These are phyloP conservation scores for Globisporangium perplexum DNA, from an alignment of 352 stramenopile genomes.

Conservation along the genomic window DNA sequence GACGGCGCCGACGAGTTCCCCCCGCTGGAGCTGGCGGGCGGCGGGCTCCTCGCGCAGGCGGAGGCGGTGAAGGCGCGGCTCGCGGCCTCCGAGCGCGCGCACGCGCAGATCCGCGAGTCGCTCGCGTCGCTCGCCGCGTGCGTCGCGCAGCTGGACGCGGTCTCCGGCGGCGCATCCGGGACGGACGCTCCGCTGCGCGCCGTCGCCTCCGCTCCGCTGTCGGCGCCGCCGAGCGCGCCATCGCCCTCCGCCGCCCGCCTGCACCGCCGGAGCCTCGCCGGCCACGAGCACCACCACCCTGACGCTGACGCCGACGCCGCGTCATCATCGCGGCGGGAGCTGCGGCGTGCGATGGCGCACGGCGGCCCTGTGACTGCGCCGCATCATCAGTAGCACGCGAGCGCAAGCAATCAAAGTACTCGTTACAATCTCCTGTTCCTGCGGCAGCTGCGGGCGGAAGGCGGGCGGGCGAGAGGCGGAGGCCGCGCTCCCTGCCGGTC, in stretches of 20 bases:
- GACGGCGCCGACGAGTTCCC: too few relatives aligned
- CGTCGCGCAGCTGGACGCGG: conserved; percentile 2
- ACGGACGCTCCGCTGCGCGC: neutral
- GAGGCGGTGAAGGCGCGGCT: neutral
- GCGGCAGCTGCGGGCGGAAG: neutral
- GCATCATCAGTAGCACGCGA: too few relatives aligned
- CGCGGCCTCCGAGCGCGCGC: neutral
- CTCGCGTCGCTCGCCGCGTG: neutral
- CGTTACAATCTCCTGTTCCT: conserved; percentile 10
- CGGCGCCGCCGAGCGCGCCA: too few relatives aligned
- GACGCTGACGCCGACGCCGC: too few relatives aligned
- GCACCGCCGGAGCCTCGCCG: neutral
- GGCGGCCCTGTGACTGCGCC: neutral
- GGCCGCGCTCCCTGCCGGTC: neutral
- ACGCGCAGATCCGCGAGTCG: neutral
- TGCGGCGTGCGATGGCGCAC: conserved; percentile 1
- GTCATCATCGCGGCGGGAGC: neutral
- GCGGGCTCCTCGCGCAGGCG: neutral
- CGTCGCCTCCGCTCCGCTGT: neutral
- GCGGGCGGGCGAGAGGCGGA: neutral
- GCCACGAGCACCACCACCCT: conserved; percentile 1
- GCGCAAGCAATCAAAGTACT: conserved; percentile 11
- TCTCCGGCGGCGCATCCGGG: neutral
- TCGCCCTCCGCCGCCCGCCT: neutral
- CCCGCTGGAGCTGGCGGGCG: neutral